These are phyloP conservation scores for Marchantia paleacea DNA, from an alignment of 225 moss, liverwort and hornwort genomes.

Conservation along the genomic window DNA sequence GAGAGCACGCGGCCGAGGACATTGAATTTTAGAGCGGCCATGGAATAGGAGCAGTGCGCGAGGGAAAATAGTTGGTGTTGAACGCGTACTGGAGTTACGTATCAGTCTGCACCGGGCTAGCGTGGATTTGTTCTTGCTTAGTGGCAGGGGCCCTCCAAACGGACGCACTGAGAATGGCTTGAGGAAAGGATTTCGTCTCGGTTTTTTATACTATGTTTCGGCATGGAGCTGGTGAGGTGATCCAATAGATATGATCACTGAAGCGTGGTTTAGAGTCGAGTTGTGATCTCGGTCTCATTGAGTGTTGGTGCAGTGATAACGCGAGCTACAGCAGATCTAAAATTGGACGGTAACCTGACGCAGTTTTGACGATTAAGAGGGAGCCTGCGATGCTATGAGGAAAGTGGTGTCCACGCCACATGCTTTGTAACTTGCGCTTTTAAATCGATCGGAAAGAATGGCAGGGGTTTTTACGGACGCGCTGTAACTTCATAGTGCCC, in stretches of 20 bases:
- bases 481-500: not conserved
- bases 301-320: not conserved
- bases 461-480: not conserved
- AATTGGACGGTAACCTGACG: slow-evolving; percentile 9
- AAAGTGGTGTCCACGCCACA: not conserved
- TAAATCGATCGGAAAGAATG: not conserved
- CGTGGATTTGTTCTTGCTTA: not conserved
- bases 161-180: not conserved
- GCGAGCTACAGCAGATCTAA: slow-evolving; percentile 5
- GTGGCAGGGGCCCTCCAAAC: not conserved
- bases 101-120: not conserved
- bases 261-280: not conserved
- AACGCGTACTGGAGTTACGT: not conserved
- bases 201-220: not conserved
- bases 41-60: not conserved
- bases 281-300: not conserved
- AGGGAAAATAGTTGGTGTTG: not conserved
- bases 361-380: slow-evolving; percentile 2
- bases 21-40: not conserved
- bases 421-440: not conserved
- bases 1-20: not conserved
- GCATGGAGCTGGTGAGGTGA: slow-evolving; percentile 1
- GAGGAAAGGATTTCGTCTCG: not conserved
- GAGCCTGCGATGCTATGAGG: not conserved
- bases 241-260: not conserved